These are phyloP conservation scores for Ballota nigra DNA, from an alignment of 257 asterid species.

Conservation along the genomic window DNA sequence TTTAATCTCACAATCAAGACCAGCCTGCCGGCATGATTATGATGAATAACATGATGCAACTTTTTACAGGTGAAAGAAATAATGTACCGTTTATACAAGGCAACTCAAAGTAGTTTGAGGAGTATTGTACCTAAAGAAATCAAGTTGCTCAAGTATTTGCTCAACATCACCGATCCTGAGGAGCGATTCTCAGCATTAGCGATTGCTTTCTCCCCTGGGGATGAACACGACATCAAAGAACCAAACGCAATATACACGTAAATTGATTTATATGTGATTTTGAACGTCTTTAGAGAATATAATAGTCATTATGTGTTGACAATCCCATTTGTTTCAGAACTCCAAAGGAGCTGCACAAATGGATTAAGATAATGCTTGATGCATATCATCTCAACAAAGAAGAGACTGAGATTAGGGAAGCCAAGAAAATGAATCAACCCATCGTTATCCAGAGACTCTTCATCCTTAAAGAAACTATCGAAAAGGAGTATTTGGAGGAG, in stretches of 20 bases:
- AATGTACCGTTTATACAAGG: constrained; percentile 81
- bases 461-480: constrained; percentile 81
- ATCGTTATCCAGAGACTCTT: constrained; percentile 84
- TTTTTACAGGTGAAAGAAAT: constrained; percentile 75
- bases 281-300: background rate
- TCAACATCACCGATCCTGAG: constrained; percentile 89
- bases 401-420: constrained; percentile 89
- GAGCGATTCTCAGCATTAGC: constrained; percentile 94
- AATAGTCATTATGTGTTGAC: background rate
- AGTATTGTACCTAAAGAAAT: constrained; percentile 90
- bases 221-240: constrained; percentile 59
- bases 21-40: too few relatives aligned
- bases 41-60: background rate
- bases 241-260: constrained; percentile 77
- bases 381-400: constrained; percentile 80
- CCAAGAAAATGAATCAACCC: constrained; percentile 74
- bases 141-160: constrained; percentile 70
- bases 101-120: constrained; percentile 78
- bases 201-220: constrained; percentile 86
- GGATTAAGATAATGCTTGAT: constrained; percentile 89
- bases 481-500: constrained; percentile 87
- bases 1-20: too few relatives aligned
- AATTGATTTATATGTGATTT: background rate
- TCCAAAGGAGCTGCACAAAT: constrained; percentile 91
- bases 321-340: constrained; percentile 43